These are phyloP conservation scores for Pleurotus platypus DNA, from an alignment of 768 basidiomycete genomes.

Conservation along the genomic window DNA sequence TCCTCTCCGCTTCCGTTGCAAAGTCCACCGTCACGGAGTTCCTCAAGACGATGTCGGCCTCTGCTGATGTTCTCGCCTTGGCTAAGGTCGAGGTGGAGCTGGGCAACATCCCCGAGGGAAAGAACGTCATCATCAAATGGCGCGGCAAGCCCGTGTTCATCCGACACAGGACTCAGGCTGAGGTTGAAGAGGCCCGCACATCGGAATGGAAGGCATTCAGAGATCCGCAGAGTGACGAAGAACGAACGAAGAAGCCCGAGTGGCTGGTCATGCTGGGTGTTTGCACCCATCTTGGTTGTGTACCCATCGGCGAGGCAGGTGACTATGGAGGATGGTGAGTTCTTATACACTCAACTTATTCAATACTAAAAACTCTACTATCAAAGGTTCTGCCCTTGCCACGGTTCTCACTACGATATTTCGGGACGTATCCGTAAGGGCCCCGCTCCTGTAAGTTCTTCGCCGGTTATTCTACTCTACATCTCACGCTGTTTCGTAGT, in stretches of 20 bases:
- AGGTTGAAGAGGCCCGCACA: conserved; percentile 89
- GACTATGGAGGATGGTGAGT: conserved; percentile 96
- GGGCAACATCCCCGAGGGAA: conserved; percentile 88
- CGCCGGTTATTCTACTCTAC: neutral
- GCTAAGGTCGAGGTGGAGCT: conserved; percentile 98
- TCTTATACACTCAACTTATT: neutral
- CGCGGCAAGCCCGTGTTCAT: conserved; percentile 99
- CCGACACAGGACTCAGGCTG: conserved; percentile 86
- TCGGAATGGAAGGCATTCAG: conserved; percentile 84
- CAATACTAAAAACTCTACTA: neutral
- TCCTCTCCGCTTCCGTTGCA: conserved; percentile 91
- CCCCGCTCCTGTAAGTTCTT: conserved; percentile 87
- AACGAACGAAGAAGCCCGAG: conserved; percentile 89
- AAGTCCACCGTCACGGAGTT: conserved; percentile 94
- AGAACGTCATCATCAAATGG: conserved; percentile 98
- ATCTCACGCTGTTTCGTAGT: conserved; percentile 32
- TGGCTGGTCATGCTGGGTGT: conserved; percentile 93
- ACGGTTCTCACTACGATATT: conserved; percentile 98
- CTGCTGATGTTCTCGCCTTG: conserved; percentile 95
- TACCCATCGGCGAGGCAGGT: conserved; percentile 96
- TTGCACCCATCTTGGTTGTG: conserved; percentile 98
- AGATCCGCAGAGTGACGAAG: conserved; percentile 90
- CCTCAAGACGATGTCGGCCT: conserved; percentile 93
- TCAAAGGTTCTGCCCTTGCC: conserved; percentile 91
- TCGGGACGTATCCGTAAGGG: conserved; percentile 96